Evolutionary conservation across 148 eudicot species (phyloP), one percentile per base, ranked within the genome.

Genomic region (Fagopyrum esculentum): DNA sequence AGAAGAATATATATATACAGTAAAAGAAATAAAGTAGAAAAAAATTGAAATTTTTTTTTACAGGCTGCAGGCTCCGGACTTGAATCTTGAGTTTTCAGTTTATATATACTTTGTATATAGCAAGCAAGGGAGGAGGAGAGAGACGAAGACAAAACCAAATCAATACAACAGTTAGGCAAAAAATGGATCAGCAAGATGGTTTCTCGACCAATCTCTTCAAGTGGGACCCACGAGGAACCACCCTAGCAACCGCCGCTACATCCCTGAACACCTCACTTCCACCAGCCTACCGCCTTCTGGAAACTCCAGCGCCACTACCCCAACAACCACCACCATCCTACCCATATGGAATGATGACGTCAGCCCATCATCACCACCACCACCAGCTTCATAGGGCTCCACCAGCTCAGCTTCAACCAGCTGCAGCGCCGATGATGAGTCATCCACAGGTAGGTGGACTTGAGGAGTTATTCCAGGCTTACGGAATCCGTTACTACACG

Each of bases 401-500:
- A 35, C 13, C 49, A 47, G 47, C 6, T 9, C 73, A 45, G 40
- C 54, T 17, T 5, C 73, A 71, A 17, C 54, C 47, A 10, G 22
- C 52, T 2, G 52, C 29, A 5, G 54, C 29, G 44, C 72, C 11
- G 47, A 12, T 1, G 45, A 22, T 48, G 26, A 19, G 10, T 72
- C 82, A 63, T 13, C 74, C 81, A 69, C 86, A 80, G 68, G 74
- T 87, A 5, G 91, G 84, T 0, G 93, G 98, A 0, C 76, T 95
- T 11, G 97, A 92, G 77, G 97, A 89, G 57, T 73, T 95, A 13
- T 92, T 95, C 75, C 91, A 90, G 51, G 83, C 91, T 8, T 95
- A 90, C 64, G 98, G 97, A 0, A 85, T 95, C 26, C 81, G 98
- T 73, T 90, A 90, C 75, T 87, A 78, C 56, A 95, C 98, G 11